Conservation (phyloP, 2,329 filamentous ascomycete genomes). For the Aspergillus oerlinghausenensis region DNA sequence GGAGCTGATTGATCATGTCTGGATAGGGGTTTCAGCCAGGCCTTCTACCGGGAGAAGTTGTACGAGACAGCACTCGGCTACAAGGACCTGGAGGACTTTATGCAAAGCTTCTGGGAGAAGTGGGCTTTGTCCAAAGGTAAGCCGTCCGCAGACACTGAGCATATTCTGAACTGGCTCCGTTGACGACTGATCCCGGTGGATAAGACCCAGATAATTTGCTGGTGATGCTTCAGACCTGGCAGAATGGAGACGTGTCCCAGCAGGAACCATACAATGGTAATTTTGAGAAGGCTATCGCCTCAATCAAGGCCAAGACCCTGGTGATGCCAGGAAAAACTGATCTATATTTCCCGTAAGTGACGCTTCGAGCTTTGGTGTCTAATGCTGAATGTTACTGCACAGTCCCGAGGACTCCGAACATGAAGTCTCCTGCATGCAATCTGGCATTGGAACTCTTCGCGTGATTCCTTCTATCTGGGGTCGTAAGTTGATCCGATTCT, state of each 20-base stretch:
- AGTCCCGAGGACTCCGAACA: constrained; percentile 72
- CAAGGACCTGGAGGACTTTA: constrained; percentile 66
- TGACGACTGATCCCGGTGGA: not conserved
- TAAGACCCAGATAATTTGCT: constrained; percentile 69
- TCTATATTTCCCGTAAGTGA: constrained; percentile 67
- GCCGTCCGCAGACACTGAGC: not conserved
- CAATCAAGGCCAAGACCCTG: constrained; percentile 67
- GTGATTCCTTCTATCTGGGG: constrained; percentile 62
- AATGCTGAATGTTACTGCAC: constrained; percentile 4
- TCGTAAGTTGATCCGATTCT: constrained; percentile 41
- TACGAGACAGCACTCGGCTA: constrained; percentile 62
- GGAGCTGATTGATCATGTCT: not conserved
- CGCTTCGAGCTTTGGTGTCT: not conserved
- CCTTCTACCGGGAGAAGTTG: constrained; percentile 70
- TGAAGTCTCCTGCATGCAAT: constrained; percentile 61
- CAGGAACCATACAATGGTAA: constrained; percentile 65
- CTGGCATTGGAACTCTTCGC: constrained; percentile 53
- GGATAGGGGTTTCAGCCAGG: constrained; percentile 67
- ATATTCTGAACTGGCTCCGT: not conserved
- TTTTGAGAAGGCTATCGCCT: constrained; percentile 61
- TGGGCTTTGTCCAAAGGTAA: constrained; percentile 65
- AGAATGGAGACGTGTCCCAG: constrained; percentile 64
- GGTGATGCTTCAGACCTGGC: constrained; percentile 74
- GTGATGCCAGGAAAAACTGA: constrained; percentile 70
- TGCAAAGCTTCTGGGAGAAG: constrained; percentile 69